Conservation (phyloP, 257 asterid genomes). For the Knoxia roxburghii region DNA sequence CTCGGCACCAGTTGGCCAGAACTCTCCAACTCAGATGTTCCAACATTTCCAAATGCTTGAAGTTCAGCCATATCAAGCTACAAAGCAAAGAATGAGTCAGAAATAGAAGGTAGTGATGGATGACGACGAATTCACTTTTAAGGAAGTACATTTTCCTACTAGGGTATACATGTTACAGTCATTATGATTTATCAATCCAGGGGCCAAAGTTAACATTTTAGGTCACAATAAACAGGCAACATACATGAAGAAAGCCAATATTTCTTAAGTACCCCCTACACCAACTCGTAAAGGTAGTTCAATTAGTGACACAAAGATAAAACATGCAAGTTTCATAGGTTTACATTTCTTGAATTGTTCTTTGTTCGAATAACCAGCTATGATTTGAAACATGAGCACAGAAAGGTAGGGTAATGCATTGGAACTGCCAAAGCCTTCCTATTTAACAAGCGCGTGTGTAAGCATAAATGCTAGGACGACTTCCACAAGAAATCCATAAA, state of each 20-base stretch:
- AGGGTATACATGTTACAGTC: background rate
- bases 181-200: background rate
- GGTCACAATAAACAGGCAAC: background rate
- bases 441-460: background rate
- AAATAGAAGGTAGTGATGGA: constrained; percentile 1
- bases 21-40: background rate
- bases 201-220: background rate
- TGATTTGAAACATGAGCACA: background rate
- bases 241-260: background rate
- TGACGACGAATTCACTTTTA: background rate
- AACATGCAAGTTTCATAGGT: background rate
- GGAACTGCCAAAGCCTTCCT: background rate
- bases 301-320: background rate
- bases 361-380: background rate
- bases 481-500: background rate
- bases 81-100: background rate
- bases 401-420: background rate
- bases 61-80: constrained; percentile 13
- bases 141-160: background rate
- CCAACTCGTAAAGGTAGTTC: background rate
- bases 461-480: background rate
- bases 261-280: background rate
- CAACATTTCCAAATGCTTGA: constrained; percentile 1
- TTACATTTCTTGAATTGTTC: too few species aligned
- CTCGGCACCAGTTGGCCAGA: constrained; percentile 3